Conservation (phyloP, 2,329 filamentous ascomycete genomes). For the Cadophora sp. region DNA sequence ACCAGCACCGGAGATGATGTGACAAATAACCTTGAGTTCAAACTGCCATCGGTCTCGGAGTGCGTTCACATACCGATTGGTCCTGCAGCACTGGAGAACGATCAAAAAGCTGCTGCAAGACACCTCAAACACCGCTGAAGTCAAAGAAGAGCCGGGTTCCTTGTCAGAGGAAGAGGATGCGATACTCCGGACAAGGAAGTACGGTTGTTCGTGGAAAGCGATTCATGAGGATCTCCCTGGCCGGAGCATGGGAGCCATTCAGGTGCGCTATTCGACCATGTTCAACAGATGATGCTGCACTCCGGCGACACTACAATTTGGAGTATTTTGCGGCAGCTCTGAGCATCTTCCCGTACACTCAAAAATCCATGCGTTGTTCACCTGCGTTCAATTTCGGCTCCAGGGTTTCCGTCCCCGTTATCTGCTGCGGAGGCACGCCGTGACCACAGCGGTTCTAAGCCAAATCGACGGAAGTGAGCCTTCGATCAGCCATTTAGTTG, state of each 20-base stretch:
- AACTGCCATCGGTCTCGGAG: constrained; percentile 24
- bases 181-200: neutral
- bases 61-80: constrained; percentile 25
- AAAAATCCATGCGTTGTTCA: no score
- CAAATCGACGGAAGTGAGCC: no score
- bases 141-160: constrained; percentile 1
- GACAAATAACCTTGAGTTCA: constrained; percentile 31
- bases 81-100: constrained; percentile 24
- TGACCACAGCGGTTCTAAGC: no score
- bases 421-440: no score
- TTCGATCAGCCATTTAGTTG: no score
- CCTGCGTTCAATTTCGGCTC: no score
- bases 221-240: neutral
- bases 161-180: neutral
- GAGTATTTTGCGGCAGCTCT: no score
- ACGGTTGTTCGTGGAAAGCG: neutral
- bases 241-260: constrained; percentile 28
- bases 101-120: neutral
- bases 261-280: constrained; percentile 38
- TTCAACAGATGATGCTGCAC: constrained; percentile 31
- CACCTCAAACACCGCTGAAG: neutral
- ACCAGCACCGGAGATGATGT: constrained; percentile 25
- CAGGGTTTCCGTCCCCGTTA: no score
- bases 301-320: no score
- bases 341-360: no score